Evolutionary conservation across 2,329 filamentous ascomycete genomes (phyloP), one percentile per base, ranked within the genome.

Genomic region (Aspergillus persii): DNA sequence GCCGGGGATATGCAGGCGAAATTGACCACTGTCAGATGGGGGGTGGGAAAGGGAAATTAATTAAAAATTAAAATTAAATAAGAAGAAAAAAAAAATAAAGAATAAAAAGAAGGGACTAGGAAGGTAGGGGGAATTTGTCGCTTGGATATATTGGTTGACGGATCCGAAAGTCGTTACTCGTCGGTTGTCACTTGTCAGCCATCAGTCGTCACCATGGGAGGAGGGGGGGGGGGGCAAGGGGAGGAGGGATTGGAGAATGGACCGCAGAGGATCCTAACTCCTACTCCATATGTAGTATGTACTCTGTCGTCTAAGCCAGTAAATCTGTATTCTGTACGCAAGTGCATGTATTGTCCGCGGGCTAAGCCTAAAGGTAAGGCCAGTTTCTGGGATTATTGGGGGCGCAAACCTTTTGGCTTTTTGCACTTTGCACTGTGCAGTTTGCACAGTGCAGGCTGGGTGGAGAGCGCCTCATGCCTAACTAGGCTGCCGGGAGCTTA

Each of bases 401-500:
- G 52, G 39, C 50, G 54, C 53, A 54, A 30, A 59, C 49, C 18
- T 23, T 23, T 23, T 23, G 18, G 18, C 18, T 23, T 23, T 23
- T 23, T 23, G 18, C 18, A 23, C 18, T 23, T 23, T 23, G 18
- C 18, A 23, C 18, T 23, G 1, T 23, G 18, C 18, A 23, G 1
- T 58, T 62, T 61, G 65, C 65, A 65, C 61, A 23, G 18, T 23
- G 60, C 62, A 60, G 63, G 46, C 58, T 47, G 46, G 60, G 60
- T 61, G 66, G 66, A 63, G 60, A 31, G 39, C 61, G 61, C 62
- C 66, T 66, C 65, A 68, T 68, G 65, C 59, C 61, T 61, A 62
- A 63, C 61, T 68, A 62, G 58, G 56, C 60, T 61, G 64, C 59
- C 66, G 65, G 66, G 63, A 68, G 66, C 66, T 68, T 66, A 67